A percentile compares a stretch with the other conserved stretches of the same genome.
phyloP scores from a whole-genome alignment of 257 asterid genomes.

The Haberlea rhodopensis region DNA sequence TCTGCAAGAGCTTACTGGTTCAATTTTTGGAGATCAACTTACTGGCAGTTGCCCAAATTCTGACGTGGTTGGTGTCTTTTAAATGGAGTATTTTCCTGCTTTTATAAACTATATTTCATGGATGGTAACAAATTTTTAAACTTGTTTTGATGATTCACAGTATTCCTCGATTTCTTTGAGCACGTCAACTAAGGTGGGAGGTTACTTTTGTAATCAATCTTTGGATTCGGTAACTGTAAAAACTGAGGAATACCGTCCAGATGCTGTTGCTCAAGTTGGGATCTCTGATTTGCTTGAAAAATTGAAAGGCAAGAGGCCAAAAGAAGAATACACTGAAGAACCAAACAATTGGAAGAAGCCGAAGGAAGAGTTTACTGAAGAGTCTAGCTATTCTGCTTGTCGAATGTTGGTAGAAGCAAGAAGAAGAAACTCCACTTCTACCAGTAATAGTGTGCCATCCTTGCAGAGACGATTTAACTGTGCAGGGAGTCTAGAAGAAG shows the following conservation, averaged over 20 bases:
- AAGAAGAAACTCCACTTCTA: slow-evolving; percentile 31
- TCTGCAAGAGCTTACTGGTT: slow-evolving; percentile 57
- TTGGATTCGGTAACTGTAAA: slow-evolving; percentile 37
- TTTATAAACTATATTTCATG: background rate
- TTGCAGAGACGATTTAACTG: slow-evolving; percentile 32
- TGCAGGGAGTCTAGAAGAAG: slow-evolving; percentile 34
- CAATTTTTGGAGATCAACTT: slow-evolving; percentile 48
- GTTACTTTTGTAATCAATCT: slow-evolving; percentile 11
- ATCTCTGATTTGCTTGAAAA: slow-evolving; percentile 45
- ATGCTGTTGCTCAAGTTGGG: slow-evolving; percentile 30
- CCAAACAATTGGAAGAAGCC: slow-evolving; percentile 43
- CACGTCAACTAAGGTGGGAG: slow-evolving; percentile 29
- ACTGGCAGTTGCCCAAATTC: slow-evolving; percentile 28
- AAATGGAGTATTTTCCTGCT: slow-evolving; percentile 1
- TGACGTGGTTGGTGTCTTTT: slow-evolving; percentile 41
- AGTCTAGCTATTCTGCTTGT: slow-evolving; percentile 32
- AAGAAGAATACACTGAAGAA: slow-evolving; percentile 42
- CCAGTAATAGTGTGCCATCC: slow-evolving; percentile 26
- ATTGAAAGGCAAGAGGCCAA: slow-evolving; percentile 68
- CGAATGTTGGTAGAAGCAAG: slow-evolving; percentile 41
- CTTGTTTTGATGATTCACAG: slow-evolving; percentile 33
- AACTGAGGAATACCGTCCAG: slow-evolving; percentile 50
- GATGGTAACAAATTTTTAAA: slow-evolving; percentile 2
- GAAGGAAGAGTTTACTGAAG: slow-evolving; percentile 53
- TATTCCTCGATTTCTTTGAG: slow-evolving; percentile 28